A percentile compares a stretch with the other conserved stretches of the same genome.
Conservation (phyloP, 306 rosid genomes). For the Leucaena leucocephala region DNA sequence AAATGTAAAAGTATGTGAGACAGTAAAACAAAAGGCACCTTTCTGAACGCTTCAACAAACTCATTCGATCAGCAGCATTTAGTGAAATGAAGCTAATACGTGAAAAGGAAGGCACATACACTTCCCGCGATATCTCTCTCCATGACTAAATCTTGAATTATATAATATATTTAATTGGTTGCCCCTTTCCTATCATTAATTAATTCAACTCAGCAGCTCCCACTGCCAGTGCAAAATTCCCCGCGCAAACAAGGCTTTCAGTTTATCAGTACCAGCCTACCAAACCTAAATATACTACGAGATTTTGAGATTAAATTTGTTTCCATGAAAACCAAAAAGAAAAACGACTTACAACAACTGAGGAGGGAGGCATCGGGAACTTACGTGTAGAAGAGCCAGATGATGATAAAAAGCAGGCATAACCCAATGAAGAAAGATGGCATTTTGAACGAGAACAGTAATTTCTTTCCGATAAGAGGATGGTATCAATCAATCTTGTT, state of each 20-base stretch:
- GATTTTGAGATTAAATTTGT: not conserved
- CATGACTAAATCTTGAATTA: not conserved
- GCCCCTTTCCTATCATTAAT: not conserved
- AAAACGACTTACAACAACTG: not conserved
- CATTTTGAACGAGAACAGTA: conserved; percentile 46
- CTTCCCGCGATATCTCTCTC: not conserved
- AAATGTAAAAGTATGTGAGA: not conserved
- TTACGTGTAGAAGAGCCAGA: conserved; percentile 70
- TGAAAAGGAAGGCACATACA: not conserved
- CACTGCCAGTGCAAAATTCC: not conserved
- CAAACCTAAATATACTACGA: not conserved
- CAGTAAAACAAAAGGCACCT: not conserved
- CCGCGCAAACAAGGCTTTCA: not conserved
- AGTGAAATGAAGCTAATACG: not conserved
- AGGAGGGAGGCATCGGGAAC: conserved; percentile 24
- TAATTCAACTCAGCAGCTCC: not conserved
- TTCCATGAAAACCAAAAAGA: not conserved
- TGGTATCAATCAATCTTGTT: conserved; percentile 37
- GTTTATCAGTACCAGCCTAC: conserved; percentile 18
- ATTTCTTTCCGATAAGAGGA: conserved; percentile 31
- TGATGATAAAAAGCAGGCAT: conserved; percentile 50
- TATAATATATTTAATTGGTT: not conserved
- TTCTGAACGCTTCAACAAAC: not conserved
- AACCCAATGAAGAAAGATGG: conserved; percentile 61
- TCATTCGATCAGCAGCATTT: not conserved